These are phyloP conservation scores for Venturia asperata DNA, from an alignment of 2,329 filamentous ascomycete species.

Conservation along the genomic window DNA sequence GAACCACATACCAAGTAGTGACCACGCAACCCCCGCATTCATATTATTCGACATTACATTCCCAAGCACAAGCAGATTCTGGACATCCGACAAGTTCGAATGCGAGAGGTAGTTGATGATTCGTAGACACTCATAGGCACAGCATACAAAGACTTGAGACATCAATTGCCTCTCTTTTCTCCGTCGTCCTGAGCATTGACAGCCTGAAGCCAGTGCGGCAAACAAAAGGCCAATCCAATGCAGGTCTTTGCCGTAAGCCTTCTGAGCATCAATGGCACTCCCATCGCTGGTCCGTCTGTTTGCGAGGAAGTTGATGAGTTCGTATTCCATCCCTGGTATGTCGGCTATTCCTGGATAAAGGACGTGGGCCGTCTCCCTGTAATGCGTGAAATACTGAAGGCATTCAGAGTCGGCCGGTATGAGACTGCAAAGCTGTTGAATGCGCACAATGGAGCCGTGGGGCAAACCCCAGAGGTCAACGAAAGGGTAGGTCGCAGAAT, in stretches of 20 bases:
- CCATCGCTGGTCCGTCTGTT: slow-evolving; percentile 38
- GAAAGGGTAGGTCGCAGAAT: slow-evolving; percentile 58
- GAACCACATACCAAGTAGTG: slow-evolving; percentile 40
- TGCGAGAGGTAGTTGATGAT: slow-evolving; percentile 59
- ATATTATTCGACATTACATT: slow-evolving; percentile 57
- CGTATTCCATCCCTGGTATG: slow-evolving; percentile 48
- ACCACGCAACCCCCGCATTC: slow-evolving; percentile 59
- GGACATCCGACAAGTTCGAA: slow-evolving; percentile 53
- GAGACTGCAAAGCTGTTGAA: slow-evolving; percentile 52
- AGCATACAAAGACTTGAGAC: slow-evolving; percentile 58
- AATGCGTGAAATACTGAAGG: slow-evolving; percentile 39
- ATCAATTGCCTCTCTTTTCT: slow-evolving; percentile 35
- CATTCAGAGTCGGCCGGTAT: slow-evolving; percentile 53
- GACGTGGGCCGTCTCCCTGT: slow-evolving; percentile 52
- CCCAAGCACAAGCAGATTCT: slow-evolving; percentile 55
- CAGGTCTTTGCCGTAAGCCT: slow-evolving; percentile 51
- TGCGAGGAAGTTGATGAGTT: slow-evolving; percentile 48
- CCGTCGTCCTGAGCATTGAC: slow-evolving; percentile 54
- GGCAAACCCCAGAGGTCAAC: slow-evolving; percentile 57
- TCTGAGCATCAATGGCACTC: slow-evolving; percentile 33
- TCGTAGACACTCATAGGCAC: slow-evolving; percentile 56
- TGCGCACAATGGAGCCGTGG: slow-evolving; percentile 50
- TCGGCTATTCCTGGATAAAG: slow-evolving; percentile 56
- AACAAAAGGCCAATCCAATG: slow-evolving; percentile 55
- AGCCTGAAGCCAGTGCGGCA: slow-evolving; percentile 55